phyloP scores from a whole-genome alignment of 106 monocot genomes.

The Hemerocallis citrina region DNA sequence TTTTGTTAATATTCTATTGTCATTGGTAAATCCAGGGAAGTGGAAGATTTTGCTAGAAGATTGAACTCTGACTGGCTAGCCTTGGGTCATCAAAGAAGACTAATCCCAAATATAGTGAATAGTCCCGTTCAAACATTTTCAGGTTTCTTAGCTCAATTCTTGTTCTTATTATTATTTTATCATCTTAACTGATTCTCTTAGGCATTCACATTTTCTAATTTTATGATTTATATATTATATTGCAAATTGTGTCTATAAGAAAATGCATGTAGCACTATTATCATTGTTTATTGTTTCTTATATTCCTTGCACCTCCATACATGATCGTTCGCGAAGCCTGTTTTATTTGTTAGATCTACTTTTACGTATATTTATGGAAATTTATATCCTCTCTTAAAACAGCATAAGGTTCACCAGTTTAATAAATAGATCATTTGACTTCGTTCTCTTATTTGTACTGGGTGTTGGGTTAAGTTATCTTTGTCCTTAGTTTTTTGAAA shows the following conservation, averaged over 20 bases:
- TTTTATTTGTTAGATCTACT: no score
- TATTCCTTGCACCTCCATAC: not conserved
- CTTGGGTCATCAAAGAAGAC: constrained; percentile 12
- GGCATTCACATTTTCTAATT: not conserved
- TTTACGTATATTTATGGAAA: no score
- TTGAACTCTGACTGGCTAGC: constrained; percentile 22
- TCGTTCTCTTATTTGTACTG: no score
- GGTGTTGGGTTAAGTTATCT: no score
- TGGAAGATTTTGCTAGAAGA: constrained; percentile 23
- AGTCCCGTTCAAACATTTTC: constrained; percentile 5
- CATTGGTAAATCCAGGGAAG: constrained; percentile 19
- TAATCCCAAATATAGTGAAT: constrained; percentile 19
- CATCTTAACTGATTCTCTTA: not conserved
- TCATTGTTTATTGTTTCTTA: not conserved
- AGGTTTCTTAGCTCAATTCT: constrained; percentile 6
- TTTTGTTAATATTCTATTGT: not conserved
- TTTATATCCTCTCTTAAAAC: no score
- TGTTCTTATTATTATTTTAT: not conserved
- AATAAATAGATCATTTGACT: no score
- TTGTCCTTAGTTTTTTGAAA: no score
- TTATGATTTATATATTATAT: not conserved
- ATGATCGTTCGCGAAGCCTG: not conserved
- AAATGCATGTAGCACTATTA: no score
- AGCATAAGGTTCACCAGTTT: no score
- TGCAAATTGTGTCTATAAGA: no score